Conservation (phyloP, 2,329 filamentous ascomycete species). For the Aspergillus sp. region DNA sequence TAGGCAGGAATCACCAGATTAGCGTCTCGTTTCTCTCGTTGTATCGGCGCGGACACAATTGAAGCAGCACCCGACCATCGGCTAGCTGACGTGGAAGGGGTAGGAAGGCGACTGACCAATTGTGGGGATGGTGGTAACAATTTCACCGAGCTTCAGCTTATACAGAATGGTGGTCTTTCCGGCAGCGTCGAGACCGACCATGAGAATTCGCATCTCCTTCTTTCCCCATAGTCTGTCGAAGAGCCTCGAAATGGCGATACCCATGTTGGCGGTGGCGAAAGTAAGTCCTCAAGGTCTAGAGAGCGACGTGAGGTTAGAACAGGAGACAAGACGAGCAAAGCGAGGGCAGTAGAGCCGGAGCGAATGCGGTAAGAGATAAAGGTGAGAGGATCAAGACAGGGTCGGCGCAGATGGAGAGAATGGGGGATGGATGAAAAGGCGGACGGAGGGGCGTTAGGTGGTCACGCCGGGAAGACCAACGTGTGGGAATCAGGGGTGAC, state of each 20-base stretch:
- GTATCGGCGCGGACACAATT: neutral
- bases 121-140: constrained; percentile 98
- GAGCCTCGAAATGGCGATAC: constrained; percentile 95
- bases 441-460: constrained; percentile 17
- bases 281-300: constrained; percentile 21
- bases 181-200: constrained; percentile 98
- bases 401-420: constrained; percentile 13
- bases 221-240: constrained; percentile 97
- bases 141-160: constrained; percentile 98
- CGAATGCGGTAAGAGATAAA: constrained; percentile 7
- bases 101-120: constrained; percentile 66
- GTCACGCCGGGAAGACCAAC: constrained; percentile 19
- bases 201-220: constrained; percentile 99
- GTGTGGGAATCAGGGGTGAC: constrained; percentile 21
- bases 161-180: constrained; percentile 99
- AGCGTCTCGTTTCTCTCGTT: constrained; percentile 8
- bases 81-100: constrained; percentile 3
- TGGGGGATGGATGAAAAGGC: constrained; percentile 16
- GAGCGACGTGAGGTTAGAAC: constrained; percentile 22
- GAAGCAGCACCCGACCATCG: neutral
- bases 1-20: constrained; percentile 8
- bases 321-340: constrained; percentile 3
- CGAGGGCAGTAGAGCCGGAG: neutral
- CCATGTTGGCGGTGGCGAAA: constrained; percentile 68
- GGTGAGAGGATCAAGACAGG: constrained; percentile 1